Percentiles rank a stretch among this genome's conserved stretches.
Conservation (phyloP, 2,329 filamentous ascomycete genomes). For the Colletotrichum orchidophilum region DNA sequence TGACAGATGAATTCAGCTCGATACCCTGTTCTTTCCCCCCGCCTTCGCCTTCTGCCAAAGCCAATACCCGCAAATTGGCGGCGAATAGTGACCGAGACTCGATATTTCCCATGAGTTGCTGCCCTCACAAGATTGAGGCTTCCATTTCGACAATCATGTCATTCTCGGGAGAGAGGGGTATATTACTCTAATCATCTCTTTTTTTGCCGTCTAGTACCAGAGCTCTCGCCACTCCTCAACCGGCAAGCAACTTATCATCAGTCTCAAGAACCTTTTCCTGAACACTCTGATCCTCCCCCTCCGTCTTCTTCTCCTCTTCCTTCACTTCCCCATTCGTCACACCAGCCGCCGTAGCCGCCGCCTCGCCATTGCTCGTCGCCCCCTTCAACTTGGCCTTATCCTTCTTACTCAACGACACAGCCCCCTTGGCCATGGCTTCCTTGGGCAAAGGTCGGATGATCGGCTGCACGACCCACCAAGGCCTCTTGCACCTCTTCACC, state of each 20-base stretch:
- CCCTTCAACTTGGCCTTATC: conserved; percentile 55
- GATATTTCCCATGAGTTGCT: too few relatives aligned
- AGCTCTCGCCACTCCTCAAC: background rate
- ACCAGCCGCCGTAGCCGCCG: conserved; percentile 13
- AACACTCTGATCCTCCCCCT: conserved; percentile 10
- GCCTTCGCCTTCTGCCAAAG: too few relatives aligned
- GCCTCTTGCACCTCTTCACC: conserved; percentile 78
- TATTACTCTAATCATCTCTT: background rate
- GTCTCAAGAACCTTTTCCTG: conserved; percentile 31
- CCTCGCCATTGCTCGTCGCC: conserved; percentile 28
- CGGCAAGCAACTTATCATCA: conserved; percentile 34
- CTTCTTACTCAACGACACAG: conserved; percentile 79
- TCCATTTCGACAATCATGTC: background rate
- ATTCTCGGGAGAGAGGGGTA: conserved; percentile 3
- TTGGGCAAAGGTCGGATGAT: conserved; percentile 87
- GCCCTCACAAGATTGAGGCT: background rate
- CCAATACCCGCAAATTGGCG: too few relatives aligned
- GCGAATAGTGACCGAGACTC: too few relatives aligned
- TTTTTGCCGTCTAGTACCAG: background rate
- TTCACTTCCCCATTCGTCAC: background rate
- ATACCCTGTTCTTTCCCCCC: too few relatives aligned
- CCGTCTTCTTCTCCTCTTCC: background rate
- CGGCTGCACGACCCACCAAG: conserved; percentile 91
- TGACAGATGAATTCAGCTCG: too few relatives aligned
- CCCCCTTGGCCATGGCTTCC: conserved; percentile 86